phyloP scores from a whole-genome alignment of 108 stramenopile species.

The Licmophora abbreviata region DNA sequence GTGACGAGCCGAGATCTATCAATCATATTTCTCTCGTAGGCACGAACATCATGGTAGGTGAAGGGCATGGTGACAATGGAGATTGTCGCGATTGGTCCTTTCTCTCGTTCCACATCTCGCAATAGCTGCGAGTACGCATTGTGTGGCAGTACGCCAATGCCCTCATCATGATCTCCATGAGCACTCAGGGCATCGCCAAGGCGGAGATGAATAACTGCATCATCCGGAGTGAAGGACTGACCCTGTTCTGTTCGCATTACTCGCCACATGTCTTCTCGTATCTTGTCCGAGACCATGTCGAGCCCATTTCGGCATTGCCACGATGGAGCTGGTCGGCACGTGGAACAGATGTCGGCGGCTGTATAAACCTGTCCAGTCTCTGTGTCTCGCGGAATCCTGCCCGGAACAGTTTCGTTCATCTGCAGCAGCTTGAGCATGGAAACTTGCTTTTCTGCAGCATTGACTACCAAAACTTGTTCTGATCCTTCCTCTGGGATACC shows the following conservation, averaged over 20 bases:
- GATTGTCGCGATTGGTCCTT: neutral
- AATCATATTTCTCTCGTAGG: neutral
- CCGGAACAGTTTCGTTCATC: no score
- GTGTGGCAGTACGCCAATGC: neutral
- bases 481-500: neutral
- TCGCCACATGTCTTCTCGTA: no score
- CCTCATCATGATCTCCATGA: neutral
- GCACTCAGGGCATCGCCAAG: conserved; percentile 1
- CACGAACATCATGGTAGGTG: neutral
- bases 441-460: no score
- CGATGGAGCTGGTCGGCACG: no score
- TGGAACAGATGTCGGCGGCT: no score
- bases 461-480: no score
- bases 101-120: neutral
- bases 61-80: conserved; percentile 5
- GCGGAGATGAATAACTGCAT: conserved; percentile 8
- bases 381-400: no score
- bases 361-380: no score
- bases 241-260: neutral
- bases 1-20: neutral
- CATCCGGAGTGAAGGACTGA: neutral
- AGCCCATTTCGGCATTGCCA: no score
- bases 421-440: no score
- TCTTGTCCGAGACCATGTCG: no score
- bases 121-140: neutral